Base-by-base conservation (phyloP, 176 grass and related monocot genomes). In the Eragrostis curvula region DNA sequence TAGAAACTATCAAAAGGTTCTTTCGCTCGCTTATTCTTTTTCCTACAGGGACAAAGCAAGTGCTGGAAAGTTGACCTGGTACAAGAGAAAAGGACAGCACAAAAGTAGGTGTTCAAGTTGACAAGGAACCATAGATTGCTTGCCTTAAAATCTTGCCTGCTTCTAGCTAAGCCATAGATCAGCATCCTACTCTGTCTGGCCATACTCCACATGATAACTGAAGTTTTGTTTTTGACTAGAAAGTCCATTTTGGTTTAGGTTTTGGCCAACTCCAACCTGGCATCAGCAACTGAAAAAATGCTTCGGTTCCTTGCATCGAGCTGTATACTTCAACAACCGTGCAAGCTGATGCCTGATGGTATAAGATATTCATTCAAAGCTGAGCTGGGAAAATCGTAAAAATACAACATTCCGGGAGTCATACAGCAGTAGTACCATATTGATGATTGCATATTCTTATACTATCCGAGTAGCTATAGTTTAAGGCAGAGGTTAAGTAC, bases 101-200 rank as follows among this genome's bases (percentile, higher is more conserved):
- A 69, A 76, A 76, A n/a, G 59, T 48, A 59, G 32, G 59, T 77
- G 27, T 75, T 85, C 60, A 66, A 17, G 36, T 70, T 70, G 53
- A 85, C 71, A 46, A 24, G 64, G 46, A 53, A 29, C 11, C 53
- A 9, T 14, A 30, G 50, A 28, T 21, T 80, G 81, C 62, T 77
- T 81, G 71, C 81, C 76, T 74, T 39, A 36, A 89, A 84, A 84
- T 88, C 61, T 70, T 85, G 77, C 87, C 56, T 76, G 18, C 5
- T 75, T 81, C 77, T 70, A 55, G 78, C 78, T 81, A 56, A 57
- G 78, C 71, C 66, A 77, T 85, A 66, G 39, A 71, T 57, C 51
- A 29, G 66, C 28, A 59, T 69, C 55, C 70, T 42, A 15, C 48
- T 63, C 41, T 67, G 13, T n/a, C 51, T 74, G 50, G 20, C 64